Evolutionary conservation across 495 filamentous ascomycete genomes (phyloP), one percentile per base, ranked within the genome.

Genomic region (Penicillium canescens): DNA sequence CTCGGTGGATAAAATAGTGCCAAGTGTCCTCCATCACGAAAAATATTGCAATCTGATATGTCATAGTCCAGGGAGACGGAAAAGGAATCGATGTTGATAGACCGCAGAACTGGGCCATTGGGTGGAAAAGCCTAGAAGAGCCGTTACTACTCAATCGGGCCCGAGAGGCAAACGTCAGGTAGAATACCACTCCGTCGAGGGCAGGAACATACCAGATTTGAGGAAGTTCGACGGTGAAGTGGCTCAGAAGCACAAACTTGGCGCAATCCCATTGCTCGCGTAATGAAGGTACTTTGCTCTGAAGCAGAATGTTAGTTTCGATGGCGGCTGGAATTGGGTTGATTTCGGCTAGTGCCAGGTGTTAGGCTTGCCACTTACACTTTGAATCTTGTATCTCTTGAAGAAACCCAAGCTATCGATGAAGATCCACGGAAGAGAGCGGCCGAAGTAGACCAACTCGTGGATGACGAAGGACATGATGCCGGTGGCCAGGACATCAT

Each of bases 1-100:
- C 87, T 56, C 94, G 91, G 75, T 98, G 94, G 46, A 82, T 85
- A 83, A 93, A 98, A 78, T 98, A 98, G 69, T 98, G 94, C 95
- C 95, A 98, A 43, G 95, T 80, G 71, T 98, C 94, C 70, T 98
- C 94, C 62, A 97, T 67, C 38, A 98, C 82, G 71, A 98, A 98
- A 80, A 98, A 96, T 63, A 97, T 78, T 35, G 86, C 82, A 51
- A 98, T 96, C 53, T 98, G 94, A 60, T 88, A 87, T 45, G 88
- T 88, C 80, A 98, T 98, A 48, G 84, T 95, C 67, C 82, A 85
- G 58, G 88, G 52, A 6, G 84, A 72, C 7, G 94, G 94, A 79
- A 98, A 98, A 9, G 95, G 94, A 42, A 97, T 88, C 42, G 86
- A 83, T 50, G 90, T 96, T 16, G 84, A 78, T 66, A 98, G 86